These are phyloP conservation scores for Dianthus caryophyllus DNA, from an alignment of 148 eudicot genomes.

Conservation along the genomic window DNA sequence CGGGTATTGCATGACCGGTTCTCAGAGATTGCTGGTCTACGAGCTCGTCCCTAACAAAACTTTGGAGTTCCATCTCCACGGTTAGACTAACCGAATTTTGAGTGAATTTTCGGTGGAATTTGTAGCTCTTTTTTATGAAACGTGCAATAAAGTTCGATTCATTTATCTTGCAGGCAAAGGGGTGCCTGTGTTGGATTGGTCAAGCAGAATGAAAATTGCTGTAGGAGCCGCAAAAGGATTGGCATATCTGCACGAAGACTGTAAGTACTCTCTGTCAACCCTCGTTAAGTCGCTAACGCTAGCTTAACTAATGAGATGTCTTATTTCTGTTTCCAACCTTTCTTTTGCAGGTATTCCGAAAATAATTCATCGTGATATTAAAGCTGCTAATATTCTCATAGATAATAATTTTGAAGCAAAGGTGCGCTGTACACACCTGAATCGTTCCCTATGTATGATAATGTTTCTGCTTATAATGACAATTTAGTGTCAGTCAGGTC, in stretches of 20 bases:
- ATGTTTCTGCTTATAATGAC: background rate
- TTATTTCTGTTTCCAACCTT: too few relatives aligned
- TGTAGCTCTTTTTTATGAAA: background rate
- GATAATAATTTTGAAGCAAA: slow-evolving; percentile 61
- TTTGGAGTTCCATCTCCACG: slow-evolving; percentile 79
- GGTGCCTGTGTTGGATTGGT: slow-evolving; percentile 48
- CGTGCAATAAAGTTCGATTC: background rate
- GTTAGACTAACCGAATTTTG: slow-evolving; percentile 23
- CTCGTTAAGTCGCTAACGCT: background rate
- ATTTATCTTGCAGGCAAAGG: slow-evolving; percentile 40
- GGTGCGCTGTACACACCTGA: slow-evolving; percentile 31
- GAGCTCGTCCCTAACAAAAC: slow-evolving; percentile 83
- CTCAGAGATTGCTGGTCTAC: slow-evolving; percentile 72
- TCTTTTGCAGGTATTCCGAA: slow-evolving; percentile 50
- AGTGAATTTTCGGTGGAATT: background rate
- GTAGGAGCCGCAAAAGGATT: slow-evolving; percentile 78
- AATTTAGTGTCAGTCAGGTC: slow-evolving; percentile 38
- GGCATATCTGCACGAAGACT: slow-evolving; percentile 70
- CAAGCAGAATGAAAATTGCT: slow-evolving; percentile 54
- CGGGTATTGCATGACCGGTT: slow-evolving; percentile 72
- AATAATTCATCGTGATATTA: slow-evolving; percentile 71
- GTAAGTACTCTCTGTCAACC: slow-evolving; percentile 30
- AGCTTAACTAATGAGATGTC: too few relatives aligned
- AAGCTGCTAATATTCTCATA: slow-evolving; percentile 65
- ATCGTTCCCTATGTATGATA: background rate